Evolutionary conservation across 2,329 filamentous ascomycete species (phyloP), one percentile per base, ranked within the genome.

Genomic region (Epichloe hybrida): DNA sequence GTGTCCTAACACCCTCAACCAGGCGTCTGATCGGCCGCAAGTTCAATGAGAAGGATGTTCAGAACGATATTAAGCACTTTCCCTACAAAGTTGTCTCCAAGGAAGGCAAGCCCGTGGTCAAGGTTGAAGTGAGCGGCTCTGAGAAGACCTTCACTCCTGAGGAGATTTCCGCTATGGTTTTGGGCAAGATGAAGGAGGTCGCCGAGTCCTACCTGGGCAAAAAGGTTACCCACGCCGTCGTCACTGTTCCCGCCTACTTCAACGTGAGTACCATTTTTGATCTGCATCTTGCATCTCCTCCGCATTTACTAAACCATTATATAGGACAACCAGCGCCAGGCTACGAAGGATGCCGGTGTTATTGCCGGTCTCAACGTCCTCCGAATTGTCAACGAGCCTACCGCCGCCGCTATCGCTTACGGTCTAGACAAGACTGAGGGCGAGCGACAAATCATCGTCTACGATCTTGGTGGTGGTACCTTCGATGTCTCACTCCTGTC

Each of bases 191-290:
- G 85, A 87, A 86, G 80, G 83, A 87, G 66, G 81, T 86, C 57
- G 84, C 86, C 61, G 86, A 90, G 75, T 73, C 75, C 64, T 89
- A 87, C 69, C 75, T 90, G 50, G 84, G 84, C 68, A 84, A 88
- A 88, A 86, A 86, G 72, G 84, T 90, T 56, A 87, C 82, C 67
- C 85, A 89, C 77, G 86, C 86, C 63, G 86, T 96, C 64, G 89
- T 96, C 58, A 96, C 90, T 56, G 90, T 95, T 60, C 89, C 90
- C 62, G 88, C 89, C 73, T 95, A 95, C 78, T 96, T 96, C 86
- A 95, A 95, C 75, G 66, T 69, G 56, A 63, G 66, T 64, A 23
- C 37, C 20, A 9, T 11, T 20, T 13, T 17, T 5, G 3, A 21
- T 41, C 17, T 12, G 9, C n/a, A 3, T 7, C 13, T 15, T 20